Evolutionary conservation across 441 rosid species (phyloP), one percentile per base, ranked within the genome.

Genomic region (Isatis lusitanica): DNA sequence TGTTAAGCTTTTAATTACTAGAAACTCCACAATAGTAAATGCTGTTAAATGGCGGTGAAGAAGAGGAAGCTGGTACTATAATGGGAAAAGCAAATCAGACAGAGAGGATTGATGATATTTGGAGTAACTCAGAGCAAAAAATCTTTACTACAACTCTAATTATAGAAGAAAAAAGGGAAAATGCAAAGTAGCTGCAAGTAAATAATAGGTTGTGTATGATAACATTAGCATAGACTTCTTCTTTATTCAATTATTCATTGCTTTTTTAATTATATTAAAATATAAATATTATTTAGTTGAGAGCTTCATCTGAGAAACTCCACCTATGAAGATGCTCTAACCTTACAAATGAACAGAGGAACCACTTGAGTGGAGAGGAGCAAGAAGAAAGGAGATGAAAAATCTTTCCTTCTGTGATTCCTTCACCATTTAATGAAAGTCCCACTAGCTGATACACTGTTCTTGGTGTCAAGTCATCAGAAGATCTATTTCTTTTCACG

Each of bases 41-140:
- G 80, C 77, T 72, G 80, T 77, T 77, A 77, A 71, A 77, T 71
- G 80, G 58, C 60, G 73, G 73, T 77, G 80, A 60, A 40, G 75
- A 57, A 66, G 64, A 44, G 70, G 71, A 78, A 73, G 77, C 80
- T 77, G 73, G 70, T 65, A 71, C 68, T 71, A 71, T 72, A 66
- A 71, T 65, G 36, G 73, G 59, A 66, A 66, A 71, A 60, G 52
- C 63, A 77, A 77, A 33, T 71, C 77, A 66, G 65, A 60, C 73
- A 66, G 46, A 66, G 63, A 71, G 24, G 38, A 46, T 61, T 77
- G 26, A 58, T 58, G 64, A 47, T 33, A 21, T 64, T 57, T 56
- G 31, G 12, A 71, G 80, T 4, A 66, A 65, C 73, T 71, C 58
- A 24, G 63, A 57, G 18, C 38, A 63, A 53, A 50, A 51, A 39